Conservation (phyloP, 176 grass and related monocot species). For the Carex cristatella region DNA sequence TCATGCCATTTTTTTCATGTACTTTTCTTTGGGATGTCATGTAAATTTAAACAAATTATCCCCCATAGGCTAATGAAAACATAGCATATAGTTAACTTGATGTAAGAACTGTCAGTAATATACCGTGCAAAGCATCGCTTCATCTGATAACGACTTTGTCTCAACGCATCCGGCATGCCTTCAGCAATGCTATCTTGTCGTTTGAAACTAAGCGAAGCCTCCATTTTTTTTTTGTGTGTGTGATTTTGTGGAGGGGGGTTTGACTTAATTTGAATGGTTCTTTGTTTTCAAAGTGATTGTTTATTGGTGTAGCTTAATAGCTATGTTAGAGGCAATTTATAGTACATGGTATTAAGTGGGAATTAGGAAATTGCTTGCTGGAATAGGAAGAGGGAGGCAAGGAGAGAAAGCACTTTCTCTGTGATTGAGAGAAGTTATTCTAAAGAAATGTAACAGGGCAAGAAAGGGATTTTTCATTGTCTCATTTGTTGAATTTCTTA, state of each 20-base stretch:
- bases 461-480: slow-evolving; percentile 53
- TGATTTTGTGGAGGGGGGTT: neutral
- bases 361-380: slow-evolving; percentile 37
- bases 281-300: slow-evolving; percentile 9
- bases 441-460: slow-evolving; percentile 45
- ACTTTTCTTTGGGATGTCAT: neutral
- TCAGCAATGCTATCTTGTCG: slow-evolving; percentile 78
- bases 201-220: slow-evolving; percentile 59
- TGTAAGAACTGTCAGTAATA: neutral
- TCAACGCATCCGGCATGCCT: slow-evolving; percentile 73
- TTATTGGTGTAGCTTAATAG: slow-evolving; percentile 26
- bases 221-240: slow-evolving; percentile 33
- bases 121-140: slow-evolving; percentile 83
- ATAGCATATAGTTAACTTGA: neutral
- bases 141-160: slow-evolving; percentile 93
- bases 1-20: neutral
- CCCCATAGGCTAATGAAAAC: neutral
- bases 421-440: slow-evolving; percentile 47
- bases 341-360: slow-evolving; percentile 37
- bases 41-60: neutral
- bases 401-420: slow-evolving; percentile 54
- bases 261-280: neutral
- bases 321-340: slow-evolving; percentile 37
- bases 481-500: neutral
- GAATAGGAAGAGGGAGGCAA: slow-evolving; percentile 35